Evolutionary conservation across 1,284 basidiomycete genomes (phyloP).

Genomic region (Cryptococcus sp.): DNA sequence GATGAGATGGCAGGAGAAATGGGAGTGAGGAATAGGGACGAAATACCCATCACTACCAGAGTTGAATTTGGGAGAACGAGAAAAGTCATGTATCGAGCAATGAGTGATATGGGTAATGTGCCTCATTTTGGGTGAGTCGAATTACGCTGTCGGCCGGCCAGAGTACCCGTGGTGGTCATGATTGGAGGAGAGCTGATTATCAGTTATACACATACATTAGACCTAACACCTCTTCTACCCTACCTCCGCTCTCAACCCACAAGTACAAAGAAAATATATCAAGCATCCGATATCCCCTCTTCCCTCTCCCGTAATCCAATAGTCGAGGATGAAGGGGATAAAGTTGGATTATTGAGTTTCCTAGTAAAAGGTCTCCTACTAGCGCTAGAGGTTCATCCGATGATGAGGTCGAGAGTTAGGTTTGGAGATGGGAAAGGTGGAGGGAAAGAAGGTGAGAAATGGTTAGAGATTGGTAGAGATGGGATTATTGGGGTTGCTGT

Average conservation of each 20-base stretch:
- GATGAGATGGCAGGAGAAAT: background rate
- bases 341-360: constrained; percentile 75
- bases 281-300: constrained; percentile 53
- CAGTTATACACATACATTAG: constrained; percentile 63
- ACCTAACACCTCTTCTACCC: constrained; percentile 73
- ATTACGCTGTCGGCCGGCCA: background rate
- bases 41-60: constrained; percentile 39
- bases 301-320: constrained; percentile 48
- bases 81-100: constrained; percentile 80
- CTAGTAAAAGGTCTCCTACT: constrained; percentile 78
- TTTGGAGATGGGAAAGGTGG: background rate
- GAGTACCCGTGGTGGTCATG: background rate
- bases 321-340: constrained; percentile 6
- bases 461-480: constrained; percentile 35
- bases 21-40: constrained; percentile 1
- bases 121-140: constrained; percentile 66
- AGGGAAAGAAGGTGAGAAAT: constrained; percentile 13
- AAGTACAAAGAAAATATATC: constrained; percentile 42
- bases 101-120: constrained; percentile 61
- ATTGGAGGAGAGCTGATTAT: background rate
- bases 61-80: constrained; percentile 73
- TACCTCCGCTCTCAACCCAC: constrained; percentile 59
- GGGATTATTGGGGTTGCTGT: constrained; percentile 40
- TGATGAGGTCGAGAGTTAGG: constrained; percentile 33
- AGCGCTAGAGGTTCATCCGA: constrained; percentile 63